Percentiles rank a stretch among this genome's conserved stretches.
Evolutionary conservation across 2,329 filamentous ascomycete genomes (phyloP).

Genomic region (Pseudopyricularia javanii): DNA sequence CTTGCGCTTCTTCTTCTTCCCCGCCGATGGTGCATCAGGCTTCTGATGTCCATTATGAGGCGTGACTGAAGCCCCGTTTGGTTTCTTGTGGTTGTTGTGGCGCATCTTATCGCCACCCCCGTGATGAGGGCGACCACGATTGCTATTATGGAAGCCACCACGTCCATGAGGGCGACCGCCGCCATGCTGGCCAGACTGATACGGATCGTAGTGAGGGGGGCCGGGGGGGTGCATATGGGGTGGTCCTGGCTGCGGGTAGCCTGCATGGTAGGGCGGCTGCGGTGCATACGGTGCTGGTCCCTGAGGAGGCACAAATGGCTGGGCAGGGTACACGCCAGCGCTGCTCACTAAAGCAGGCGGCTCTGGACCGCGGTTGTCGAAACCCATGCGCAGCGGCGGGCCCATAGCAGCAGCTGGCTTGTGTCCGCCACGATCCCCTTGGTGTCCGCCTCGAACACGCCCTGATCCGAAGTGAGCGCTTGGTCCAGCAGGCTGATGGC

Average conservation of each 20-base stretch:
- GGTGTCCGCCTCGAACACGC: conserved; percentile 25
- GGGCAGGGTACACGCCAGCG: conserved; percentile 21
- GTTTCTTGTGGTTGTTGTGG: conserved; percentile 19
- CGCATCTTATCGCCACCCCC: conserved; percentile 25
- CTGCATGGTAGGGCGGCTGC: conserved; percentile 17
- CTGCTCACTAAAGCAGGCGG: conserved; percentile 32
- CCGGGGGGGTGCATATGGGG: conserved; percentile 11
- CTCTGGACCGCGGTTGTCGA: conserved; percentile 26
- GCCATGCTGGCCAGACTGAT: conserved; percentile 13
- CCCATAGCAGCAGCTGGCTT: conserved; percentile 31
- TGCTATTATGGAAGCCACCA: conserved; percentile 22
- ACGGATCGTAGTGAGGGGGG: conserved; percentile 15
- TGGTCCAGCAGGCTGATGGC: conserved; percentile 10
- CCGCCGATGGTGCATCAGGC: conserved; percentile 35
- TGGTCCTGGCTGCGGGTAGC: conserved; percentile 23
- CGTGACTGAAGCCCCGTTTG: conserved; percentile 12
- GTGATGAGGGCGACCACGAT: conserved; percentile 16
- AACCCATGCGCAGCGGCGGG: conserved; percentile 41
- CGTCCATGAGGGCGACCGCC: conserved; percentile 24
- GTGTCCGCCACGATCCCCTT: conserved; percentile 22
- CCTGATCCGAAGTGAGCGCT: conserved; percentile 21
- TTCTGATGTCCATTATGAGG: conserved; percentile 28
- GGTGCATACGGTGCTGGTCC: conserved; percentile 15
- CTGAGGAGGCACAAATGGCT: conserved; percentile 17
- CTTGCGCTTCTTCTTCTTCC: conserved; percentile 61